Conservation (phyloP, 1,284 basidiomycete species). For the Schizophyllum amplum region DNA sequence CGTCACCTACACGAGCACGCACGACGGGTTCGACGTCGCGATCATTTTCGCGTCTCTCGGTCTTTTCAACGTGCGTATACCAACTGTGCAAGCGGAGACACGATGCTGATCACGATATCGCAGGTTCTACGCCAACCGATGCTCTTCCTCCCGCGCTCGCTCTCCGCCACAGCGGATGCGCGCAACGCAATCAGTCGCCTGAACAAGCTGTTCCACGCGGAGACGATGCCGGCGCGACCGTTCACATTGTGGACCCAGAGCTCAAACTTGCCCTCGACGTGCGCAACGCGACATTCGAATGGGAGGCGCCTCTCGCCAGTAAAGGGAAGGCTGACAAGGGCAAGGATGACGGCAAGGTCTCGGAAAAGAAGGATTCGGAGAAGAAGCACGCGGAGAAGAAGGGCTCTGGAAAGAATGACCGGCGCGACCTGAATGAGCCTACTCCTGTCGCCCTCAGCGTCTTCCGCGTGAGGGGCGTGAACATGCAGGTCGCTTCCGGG, state of each 20-base stretch:
- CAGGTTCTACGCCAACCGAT: conserved; percentile 36
- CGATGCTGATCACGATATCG: conserved; percentile 12
- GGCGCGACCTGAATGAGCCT: conserved; percentile 51
- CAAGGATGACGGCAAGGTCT: background rate
- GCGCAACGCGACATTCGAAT: conserved; percentile 65
- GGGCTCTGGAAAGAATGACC: no score
- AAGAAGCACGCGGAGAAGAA: conserved; percentile 39
- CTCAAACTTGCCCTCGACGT: conserved; percentile 59
- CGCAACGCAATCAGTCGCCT: conserved; percentile 64
- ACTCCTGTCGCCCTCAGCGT: conserved; percentile 37
- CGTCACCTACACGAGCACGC: conserved; percentile 59
- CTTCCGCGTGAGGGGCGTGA: conserved; percentile 54
- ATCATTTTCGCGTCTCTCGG: conserved; percentile 66
- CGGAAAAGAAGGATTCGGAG: conserved; percentile 5
- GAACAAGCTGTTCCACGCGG: conserved; percentile 67
- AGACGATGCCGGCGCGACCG: conserved; percentile 55
- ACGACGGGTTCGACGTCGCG: conserved; percentile 49
- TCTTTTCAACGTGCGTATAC: conserved; percentile 43
- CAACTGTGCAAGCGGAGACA: conserved; percentile 23
- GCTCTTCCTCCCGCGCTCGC: conserved; percentile 49
- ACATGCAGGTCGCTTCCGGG: conserved; percentile 61
- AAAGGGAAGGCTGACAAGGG: conserved; percentile 13
- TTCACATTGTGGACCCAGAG: conserved; percentile 41
- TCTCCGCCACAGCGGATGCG: conserved; percentile 79
- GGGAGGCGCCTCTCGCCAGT: conserved; percentile 31